Percentiles rank a stretch among this genome's conserved stretches.
These are phyloP conservation scores for Poa pratensis DNA, from an alignment of 176 grass and related monocot genomes.

Conservation along the genomic window DNA sequence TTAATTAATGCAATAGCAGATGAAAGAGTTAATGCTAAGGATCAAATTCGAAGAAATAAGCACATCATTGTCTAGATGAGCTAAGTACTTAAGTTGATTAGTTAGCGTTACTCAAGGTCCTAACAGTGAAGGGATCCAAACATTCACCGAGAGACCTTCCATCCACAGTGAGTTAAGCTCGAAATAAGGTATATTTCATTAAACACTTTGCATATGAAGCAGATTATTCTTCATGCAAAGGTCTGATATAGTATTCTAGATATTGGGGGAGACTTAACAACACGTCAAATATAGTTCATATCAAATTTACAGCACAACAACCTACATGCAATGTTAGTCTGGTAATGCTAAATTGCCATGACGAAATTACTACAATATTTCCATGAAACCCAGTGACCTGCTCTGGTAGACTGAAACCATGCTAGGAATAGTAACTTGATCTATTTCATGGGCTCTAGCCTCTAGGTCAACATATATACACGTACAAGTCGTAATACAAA, in stretches of 20 bases:
- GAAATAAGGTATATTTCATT: neutral
- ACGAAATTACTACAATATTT: slow-evolving; percentile 2
- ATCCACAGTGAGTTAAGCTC: neutral
- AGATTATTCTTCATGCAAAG: slow-evolving; percentile 3
- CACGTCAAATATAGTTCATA: neutral
- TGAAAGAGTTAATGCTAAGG: neutral
- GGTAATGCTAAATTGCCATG: neutral
- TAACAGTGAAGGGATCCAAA: neutral
- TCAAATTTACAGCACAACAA: slow-evolving; percentile 14
- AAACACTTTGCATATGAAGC: neutral
- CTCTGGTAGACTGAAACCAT: neutral
- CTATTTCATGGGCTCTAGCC: neutral
- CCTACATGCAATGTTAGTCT: neutral
- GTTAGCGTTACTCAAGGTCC: neutral
- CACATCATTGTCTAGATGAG: neutral
- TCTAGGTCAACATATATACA: neutral
- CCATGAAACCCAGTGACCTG: neutral
- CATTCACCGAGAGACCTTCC: neutral
- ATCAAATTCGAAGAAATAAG: neutral
- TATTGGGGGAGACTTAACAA: neutral
- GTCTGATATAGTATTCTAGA: neutral
- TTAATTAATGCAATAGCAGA: neutral
- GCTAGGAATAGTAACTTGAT: neutral
- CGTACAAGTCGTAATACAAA: neutral
- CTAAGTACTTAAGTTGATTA: slow-evolving; percentile 10